Percentiles rank a stretch among this genome's conserved stretches.
phyloP scores from a whole-genome alignment of 1,139 yeast genomes.

The Arxiozyma slooffiae region DNA sequence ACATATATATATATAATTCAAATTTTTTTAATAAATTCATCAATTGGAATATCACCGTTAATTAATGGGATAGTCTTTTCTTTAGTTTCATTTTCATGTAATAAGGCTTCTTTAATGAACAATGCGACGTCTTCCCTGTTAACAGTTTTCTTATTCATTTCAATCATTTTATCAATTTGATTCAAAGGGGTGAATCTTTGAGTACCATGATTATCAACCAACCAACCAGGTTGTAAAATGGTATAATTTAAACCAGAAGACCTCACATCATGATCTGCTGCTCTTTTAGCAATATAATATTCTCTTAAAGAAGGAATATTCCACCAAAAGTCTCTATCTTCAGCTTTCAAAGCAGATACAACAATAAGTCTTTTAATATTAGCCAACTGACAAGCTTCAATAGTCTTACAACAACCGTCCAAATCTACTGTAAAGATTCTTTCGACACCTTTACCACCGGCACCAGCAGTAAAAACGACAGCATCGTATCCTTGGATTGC shows the following conservation, averaged over 20 bases:
- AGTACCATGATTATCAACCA: constrained; percentile 35
- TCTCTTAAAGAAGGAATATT: constrained; percentile 29
- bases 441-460: constrained; percentile 44
- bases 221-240: constrained; percentile 42
- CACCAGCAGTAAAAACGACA: constrained; percentile 55
- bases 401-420: constrained; percentile 51
- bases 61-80: constrained; percentile 24
- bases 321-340: constrained; percentile 38
- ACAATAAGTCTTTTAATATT: constrained; percentile 41
- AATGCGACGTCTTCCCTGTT: constrained; percentile 29
- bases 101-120: constrained; percentile 17
- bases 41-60: constrained; percentile 29
- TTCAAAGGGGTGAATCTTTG: constrained; percentile 31
- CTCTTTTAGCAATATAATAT: constrained; percentile 45
- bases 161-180: constrained; percentile 9
- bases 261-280: constrained; percentile 43
- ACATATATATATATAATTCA: constrained; percentile 2
- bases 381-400: constrained; percentile 46
- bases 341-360: constrained; percentile 50
- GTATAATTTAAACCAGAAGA: constrained; percentile 41
- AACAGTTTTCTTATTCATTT: not conserved
- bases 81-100: constrained; percentile 22
- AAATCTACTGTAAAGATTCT: constrained; percentile 47
- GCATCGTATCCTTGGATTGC: constrained; percentile 44
- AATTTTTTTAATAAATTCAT: constrained; percentile 18